Base-by-base conservation (phyloP, 1,284 basidiomycete species). In the Porogramme epimiltina region DNA sequence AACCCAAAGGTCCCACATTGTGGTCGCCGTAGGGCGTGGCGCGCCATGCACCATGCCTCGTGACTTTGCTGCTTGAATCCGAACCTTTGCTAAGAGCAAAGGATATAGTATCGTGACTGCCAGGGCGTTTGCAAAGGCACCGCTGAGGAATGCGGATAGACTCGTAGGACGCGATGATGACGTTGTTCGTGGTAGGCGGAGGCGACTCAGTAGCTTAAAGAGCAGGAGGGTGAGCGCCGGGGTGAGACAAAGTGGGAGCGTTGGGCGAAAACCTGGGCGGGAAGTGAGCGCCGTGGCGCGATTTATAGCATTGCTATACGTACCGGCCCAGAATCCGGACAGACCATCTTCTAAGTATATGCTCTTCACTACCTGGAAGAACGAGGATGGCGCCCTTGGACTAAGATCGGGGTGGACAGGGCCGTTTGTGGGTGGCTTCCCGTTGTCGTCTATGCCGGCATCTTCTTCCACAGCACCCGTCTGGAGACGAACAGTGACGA, bases 81-180 rank as follows among this genome's bases (percentile, higher is more conserved):
- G 75, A 15, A 79, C 82, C 66, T 84, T 83, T 4, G 80, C 78
- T 15, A 83, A 73, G 9, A 83, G 78, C 18, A 83, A 68, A 0
- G 82, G 80, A 60, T 83, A 84, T 8, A 84, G 64, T 2, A 81
- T 54, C 1, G 70, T 62, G 8, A 74, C 67, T 0, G 80, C 78
- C 5, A 61, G 43, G 15, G 56, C 53, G 40, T 78, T 81, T 0
- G 79, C 74, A n/a, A 78, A 61, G 2, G 81, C 81, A 1, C 72
- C 80, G 9, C 77, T 77, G 18, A 82, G 51, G 61, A 84, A 84
- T 1, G 78, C 76, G 54, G 78, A 71, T 6, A 63, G 55, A 2
- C 77, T 69, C 3, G 51, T 44, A 11, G 45, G 36, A 3, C 42
- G 24, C 5, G 54, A 20, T n/a, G 40, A 10, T 3, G 47, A 13